Base-by-base conservation (phyloP, 2,329 filamentous ascomycete genomes). In the Stenocarpella maydis region DNA sequence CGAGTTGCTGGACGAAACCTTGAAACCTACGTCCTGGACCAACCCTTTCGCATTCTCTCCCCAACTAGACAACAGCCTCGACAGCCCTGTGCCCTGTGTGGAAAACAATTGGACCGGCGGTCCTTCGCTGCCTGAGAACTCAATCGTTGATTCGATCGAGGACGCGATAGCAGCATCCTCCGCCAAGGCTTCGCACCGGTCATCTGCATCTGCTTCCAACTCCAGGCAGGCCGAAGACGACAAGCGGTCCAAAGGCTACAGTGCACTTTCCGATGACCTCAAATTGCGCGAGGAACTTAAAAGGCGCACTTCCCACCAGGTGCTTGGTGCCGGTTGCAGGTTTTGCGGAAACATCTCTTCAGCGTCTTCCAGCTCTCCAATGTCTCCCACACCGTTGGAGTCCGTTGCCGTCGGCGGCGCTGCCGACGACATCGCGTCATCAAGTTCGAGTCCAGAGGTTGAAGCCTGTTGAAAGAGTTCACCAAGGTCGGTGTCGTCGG, bases 41-140 rank as follows among this genome's bases (percentile, higher is more conserved):
- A 65, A 70, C 6, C 68, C 68, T 1, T 70, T 69, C 17, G 12
- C 24, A 2, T 10, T 45, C 12, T n/a, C 10, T 65, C 10, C 3
- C 15, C 47, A 17, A 37, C 15, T 7, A 17, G 41, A 6, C 31
- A 41, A 37, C 4, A 7, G 26, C 12, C 10, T 39, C 10, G 19
- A 41, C 5, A 34, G 15, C 2, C 14, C 8, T 2, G 24, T 7
- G 2, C 7, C 5, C 21, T 28, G 12, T 4, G 4, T 41, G 10
- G 39, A 19, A 4, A n/a, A 6, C 4, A 5, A 14, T 34, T 19
- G 14, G 7, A 34, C n/a, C n/a, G n/a, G 0, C 19, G 9, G n/a
- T n/a, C 8, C 14, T 24, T 15, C 12, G 28, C 39, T 17, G 6
- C 12, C 28, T 8, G n/a, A 43, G 4, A 26, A 37, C 9, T 19